phyloP scores from a whole-genome alignment of 1,284 basidiomycete species.

The Fereydounia khargensis region DNA sequence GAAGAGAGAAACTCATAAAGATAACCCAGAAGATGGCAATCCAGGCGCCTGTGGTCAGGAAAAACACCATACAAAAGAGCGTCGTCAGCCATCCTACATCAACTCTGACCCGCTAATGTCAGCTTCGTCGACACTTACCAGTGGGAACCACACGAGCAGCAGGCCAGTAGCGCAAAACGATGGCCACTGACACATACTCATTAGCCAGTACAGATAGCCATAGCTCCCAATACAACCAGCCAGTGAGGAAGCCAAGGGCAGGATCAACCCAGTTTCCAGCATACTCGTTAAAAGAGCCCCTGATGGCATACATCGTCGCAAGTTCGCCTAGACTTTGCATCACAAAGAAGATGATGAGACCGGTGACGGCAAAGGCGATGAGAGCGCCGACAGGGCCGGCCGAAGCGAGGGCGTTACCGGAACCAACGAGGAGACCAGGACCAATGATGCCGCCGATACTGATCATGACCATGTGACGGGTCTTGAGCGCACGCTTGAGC shows the following conservation, averaged over 20 bases:
- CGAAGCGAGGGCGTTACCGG: slow-evolving; percentile 24
- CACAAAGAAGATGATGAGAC: slow-evolving; percentile 33
- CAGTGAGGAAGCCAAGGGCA: slow-evolving; percentile 65
- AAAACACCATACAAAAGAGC: no score
- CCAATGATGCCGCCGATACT: slow-evolving; percentile 47
- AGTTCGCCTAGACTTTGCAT: slow-evolving; percentile 61
- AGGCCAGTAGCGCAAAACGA: slow-evolving; percentile 29
- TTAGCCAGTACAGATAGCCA: slow-evolving; percentile 33
- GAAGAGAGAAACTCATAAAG: slow-evolving; percentile 21
- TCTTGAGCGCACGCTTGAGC: slow-evolving; percentile 30
- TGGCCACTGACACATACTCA: slow-evolving; percentile 32
- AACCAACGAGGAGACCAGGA: slow-evolving; percentile 38
- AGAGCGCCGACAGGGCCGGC: slow-evolving; percentile 37
- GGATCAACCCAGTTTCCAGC: slow-evolving; percentile 77
- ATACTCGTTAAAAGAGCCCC: slow-evolving; percentile 74
- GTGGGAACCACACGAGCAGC: slow-evolving; percentile 11
- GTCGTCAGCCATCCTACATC: no score
- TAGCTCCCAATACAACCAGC: slow-evolving; percentile 66
- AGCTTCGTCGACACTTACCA: no score
- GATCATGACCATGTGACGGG: slow-evolving; percentile 44
- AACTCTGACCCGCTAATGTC: no score
- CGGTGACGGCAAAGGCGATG: slow-evolving; percentile 35
- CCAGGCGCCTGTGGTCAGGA: no score
- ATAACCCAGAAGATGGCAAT: slow-evolving; percentile 39
- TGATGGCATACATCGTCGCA: slow-evolving; percentile 63